Percentiles rank a stretch among this genome's conserved stretches.
phyloP scores from a whole-genome alignment of 2,329 filamentous ascomycete genomes.

The Albifimbria verrucaria region DNA sequence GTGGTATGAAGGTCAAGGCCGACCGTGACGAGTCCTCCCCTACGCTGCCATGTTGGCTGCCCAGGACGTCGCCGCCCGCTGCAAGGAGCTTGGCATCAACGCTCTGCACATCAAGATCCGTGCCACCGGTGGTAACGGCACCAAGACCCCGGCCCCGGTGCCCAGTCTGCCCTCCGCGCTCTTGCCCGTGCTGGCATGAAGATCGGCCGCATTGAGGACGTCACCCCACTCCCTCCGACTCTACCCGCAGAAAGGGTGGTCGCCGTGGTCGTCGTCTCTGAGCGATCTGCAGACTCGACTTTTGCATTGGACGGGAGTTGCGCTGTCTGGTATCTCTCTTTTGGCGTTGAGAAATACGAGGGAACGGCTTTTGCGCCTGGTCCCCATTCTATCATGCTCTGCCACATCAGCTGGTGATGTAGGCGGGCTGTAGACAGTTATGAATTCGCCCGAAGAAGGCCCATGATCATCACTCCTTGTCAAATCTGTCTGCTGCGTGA shows the following conservation, averaged over 20 bases:
- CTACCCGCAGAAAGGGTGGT: conserved; percentile 99
- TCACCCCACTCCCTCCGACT: conserved; percentile 98
- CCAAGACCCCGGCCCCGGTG: conserved; percentile 99
- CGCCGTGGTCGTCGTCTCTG: conserved; percentile 99
- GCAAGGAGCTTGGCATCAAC: conserved; percentile 71
- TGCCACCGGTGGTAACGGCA: conserved; percentile 98
- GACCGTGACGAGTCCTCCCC: conserved; percentile 98
- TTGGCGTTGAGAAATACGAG: conserved; percentile 68
- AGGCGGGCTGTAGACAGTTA: conserved; percentile 36
- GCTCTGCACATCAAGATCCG: conserved; percentile 99
- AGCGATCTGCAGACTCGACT: conserved; percentile 34
- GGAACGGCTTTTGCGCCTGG: conserved; percentile 67
- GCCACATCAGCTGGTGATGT: conserved; percentile 30
- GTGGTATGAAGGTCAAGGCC: conserved; percentile 99
- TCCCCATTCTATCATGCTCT: conserved; percentile 55
- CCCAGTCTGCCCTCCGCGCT: conserved; percentile 97
- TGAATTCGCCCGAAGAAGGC: conserved; percentile 42
- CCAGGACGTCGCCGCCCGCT: conserved; percentile 91
- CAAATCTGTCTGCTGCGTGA: conserved; percentile 11
- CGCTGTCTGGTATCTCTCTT: conserved; percentile 48
- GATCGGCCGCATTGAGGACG: conserved; percentile 99
- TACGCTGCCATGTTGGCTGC: conserved; percentile 99
- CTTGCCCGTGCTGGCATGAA: conserved; percentile 99
- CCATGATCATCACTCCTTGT: conserved; percentile 35
- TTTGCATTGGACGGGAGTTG: conserved; percentile 34